Evolutionary conservation across 2,329 filamentous ascomycete genomes (phyloP), one percentile per base, ranked within the genome.

Genomic region (Colletotrichum orbiculare): DNA sequence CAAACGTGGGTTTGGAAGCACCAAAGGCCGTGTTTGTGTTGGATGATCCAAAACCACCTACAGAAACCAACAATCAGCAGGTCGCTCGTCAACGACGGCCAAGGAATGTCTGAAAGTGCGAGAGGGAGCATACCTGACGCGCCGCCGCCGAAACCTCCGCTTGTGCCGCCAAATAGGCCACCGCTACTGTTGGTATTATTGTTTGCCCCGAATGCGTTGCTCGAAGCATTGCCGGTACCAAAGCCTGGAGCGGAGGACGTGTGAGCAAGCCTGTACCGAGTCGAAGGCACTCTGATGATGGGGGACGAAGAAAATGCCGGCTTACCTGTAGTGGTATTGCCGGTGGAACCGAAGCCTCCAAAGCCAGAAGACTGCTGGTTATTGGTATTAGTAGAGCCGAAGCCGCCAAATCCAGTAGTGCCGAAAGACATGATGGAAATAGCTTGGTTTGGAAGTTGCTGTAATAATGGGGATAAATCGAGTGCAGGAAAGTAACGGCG

Each of bases 281-380:
- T 56, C 39, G 63, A 43, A 11, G 12, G 12, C 17, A 49, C 49
- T 15, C 15, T 33, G 9, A 25, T 10, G 25, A 25, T 39, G 53
- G 17, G 47, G 35, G 41, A 57, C 41, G 47, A 49, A 57, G 47
- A 9, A 37, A 66, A 39, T 46, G 54, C 59, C 49, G 34, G 83
- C 85, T 75, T 87, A 89, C 87, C 85, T 77, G 82, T 73, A 68
- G 74, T 77, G 60, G 77, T 75, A 12, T 39, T 63, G 69, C 73
- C 79, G 66, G 71, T 81, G 60, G 78, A 56, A 43, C 84, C 85
- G 65, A 87, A 89, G 48, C 87, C 87, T 70, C 86, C 85, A 76
- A 91, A 91, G 25, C 79, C 81, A 54, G 69, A 71, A 25, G 76
- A 71, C 72, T 77, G 69, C 73, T 82, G 77, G 54, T 78, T 78